Evolutionary conservation across 345 rosid species (phyloP).

Genomic region (Camelina laxa): DNA sequence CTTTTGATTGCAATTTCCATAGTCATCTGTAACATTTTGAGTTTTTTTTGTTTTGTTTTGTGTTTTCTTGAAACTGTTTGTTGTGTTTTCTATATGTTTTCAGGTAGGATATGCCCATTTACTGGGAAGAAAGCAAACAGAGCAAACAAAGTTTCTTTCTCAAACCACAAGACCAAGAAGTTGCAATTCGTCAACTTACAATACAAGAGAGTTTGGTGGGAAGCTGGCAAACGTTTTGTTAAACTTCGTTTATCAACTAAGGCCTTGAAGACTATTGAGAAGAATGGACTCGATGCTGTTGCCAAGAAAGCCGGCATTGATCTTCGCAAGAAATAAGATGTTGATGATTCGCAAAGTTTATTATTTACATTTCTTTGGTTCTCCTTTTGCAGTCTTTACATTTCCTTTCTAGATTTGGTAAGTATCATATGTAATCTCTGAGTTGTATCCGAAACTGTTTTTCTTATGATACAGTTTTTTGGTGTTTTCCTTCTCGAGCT

Average conservation of each 20-base stretch:
- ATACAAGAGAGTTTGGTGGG: slow-evolving; percentile 97
- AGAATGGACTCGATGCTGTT: slow-evolving; percentile 92
- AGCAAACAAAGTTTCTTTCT: slow-evolving; percentile 91
- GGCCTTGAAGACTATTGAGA: slow-evolving; percentile 92
- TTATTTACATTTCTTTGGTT: slow-evolving; percentile 31
- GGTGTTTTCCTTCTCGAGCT: not conserved
- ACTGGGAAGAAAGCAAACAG: slow-evolving; percentile 94
- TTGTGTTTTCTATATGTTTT: not conserved
- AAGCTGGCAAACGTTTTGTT: slow-evolving; percentile 84
- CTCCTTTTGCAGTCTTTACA: slow-evolving; percentile 15
- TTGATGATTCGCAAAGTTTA: not conserved
- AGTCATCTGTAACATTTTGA: not conserved
- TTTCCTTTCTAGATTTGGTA: slow-evolving; percentile 19
- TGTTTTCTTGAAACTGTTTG: slow-evolving; percentile 6
- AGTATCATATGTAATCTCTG: slow-evolving; percentile 27
- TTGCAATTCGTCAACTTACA: slow-evolving; percentile 91
- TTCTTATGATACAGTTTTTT: not conserved
- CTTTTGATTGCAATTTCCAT: not conserved
- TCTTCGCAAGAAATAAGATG: slow-evolving; percentile 61
- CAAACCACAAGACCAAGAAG: slow-evolving; percentile 95
- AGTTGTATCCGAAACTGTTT: slow-evolving; percentile 25
- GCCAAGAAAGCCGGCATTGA: slow-evolving; percentile 97
- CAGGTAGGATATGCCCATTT: slow-evolving; percentile 91
- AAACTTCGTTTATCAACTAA: slow-evolving; percentile 85
- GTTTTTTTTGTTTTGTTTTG: too few relatives aligned